phyloP scores from a whole-genome alignment of 352 stramenopile species.

The Phytopythium cucurbitacearum region DNA sequence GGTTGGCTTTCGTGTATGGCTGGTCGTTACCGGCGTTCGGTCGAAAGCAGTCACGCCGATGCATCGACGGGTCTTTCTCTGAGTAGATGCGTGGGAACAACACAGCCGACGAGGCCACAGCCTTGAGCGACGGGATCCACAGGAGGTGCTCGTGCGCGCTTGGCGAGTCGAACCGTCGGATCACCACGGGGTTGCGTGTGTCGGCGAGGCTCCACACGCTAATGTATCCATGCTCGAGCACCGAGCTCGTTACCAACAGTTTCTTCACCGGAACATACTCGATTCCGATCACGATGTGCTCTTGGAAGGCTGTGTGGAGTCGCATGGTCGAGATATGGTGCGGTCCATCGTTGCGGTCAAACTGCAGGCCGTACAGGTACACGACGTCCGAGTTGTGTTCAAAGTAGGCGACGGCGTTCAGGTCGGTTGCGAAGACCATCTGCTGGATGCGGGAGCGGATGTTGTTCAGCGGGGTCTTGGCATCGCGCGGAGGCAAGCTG shows the following conservation, averaged over 20 bases:
- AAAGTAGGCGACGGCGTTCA: slow-evolving; percentile 68
- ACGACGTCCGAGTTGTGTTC: slow-evolving; percentile 63
- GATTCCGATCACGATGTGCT: slow-evolving; percentile 55
- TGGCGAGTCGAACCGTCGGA: slow-evolving; percentile 51
- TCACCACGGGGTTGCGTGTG: slow-evolving; percentile 50
- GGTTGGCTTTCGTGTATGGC: slow-evolving; percentile 37
- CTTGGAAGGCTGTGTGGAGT: slow-evolving; percentile 72
- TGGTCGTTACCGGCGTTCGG: slow-evolving; percentile 22
- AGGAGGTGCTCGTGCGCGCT: slow-evolving; percentile 52
- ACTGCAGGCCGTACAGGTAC: slow-evolving; percentile 56
- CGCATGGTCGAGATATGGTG: slow-evolving; percentile 62
- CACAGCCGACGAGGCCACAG: slow-evolving; percentile 42
- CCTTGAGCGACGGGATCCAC: slow-evolving; percentile 50
- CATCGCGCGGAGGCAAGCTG: slow-evolving; percentile 25
- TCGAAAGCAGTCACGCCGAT: slow-evolving; percentile 19
- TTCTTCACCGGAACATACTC: slow-evolving; percentile 40
- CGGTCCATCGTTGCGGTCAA: slow-evolving; percentile 54
- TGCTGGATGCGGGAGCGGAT: slow-evolving; percentile 49
- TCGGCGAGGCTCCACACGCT: slow-evolving; percentile 57
- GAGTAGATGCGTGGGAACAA: slow-evolving; percentile 23
- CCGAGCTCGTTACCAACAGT: slow-evolving; percentile 52
- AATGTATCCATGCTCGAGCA: slow-evolving; percentile 44
- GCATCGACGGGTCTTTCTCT: background rate
- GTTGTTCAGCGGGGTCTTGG: slow-evolving; percentile 44
- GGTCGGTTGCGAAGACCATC: slow-evolving; percentile 37